Base-by-base conservation (phyloP, 495 filamentous ascomycete genomes). In the Cenococcum geophilum region DNA sequence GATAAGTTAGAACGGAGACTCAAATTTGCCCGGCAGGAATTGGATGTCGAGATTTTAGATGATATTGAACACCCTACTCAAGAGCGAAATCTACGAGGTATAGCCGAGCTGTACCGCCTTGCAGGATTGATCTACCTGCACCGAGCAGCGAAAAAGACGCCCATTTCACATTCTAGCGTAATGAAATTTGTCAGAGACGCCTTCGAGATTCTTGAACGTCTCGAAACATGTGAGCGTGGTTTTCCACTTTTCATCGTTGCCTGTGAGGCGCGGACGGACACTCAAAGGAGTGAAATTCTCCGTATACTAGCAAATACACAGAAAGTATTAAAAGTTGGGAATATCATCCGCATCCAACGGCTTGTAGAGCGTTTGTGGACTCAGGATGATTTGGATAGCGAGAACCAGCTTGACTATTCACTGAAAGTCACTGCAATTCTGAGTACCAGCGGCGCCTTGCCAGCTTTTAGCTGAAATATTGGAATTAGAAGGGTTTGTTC, bases 181-280 rank as follows among this genome's bases (percentile, higher is more conserved):
- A 20, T n/a, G 14, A 34, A 23, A 23, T 18, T 53, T 14, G 23
- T 60, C 11, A 34, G 36, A 1, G 58, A 60, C 10, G 58, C 58
- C 4, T 60, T 60, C 35, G 47, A 8, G 4, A 23, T 60, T 20
- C 4, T 60, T 11, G 9, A 37, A 16, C 5, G n/a, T 11, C 47
- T 60, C 16, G 27, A 60, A 10, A 60, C 58, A 3, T 60, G 48
- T 20, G 49, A 60, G 21, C 47, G 58, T 0, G n/a, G 27, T n/a
- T 64, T 69, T 54, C 70, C 70, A 5, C 50, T 70, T 23, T 62
- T 72, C 32, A 64, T 70, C 43, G 49, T 70, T 22, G 54, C 58
- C 58, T 68, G 65, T 58, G 68, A 70, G 48, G 65, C 68, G 51
- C 65, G 62, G 23, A 66, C 56, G 3, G 68, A 70, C 20, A 62